phyloP scores from a whole-genome alignment of 2,329 filamentous ascomycete genomes.

The Aspergillus persii region DNA sequence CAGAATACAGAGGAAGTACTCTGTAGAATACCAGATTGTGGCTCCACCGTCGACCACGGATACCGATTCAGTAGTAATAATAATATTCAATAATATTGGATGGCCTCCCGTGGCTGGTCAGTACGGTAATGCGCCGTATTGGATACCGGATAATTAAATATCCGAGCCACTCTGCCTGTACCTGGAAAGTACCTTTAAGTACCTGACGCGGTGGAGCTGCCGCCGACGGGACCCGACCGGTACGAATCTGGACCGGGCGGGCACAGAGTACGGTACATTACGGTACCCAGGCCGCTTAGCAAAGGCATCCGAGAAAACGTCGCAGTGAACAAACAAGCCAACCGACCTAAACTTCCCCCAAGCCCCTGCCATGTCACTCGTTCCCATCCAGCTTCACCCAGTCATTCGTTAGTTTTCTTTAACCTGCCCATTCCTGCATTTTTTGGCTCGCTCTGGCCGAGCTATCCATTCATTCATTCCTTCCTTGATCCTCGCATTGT shows the following conservation, averaged over 20 bases:
- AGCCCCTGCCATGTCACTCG: conserved; percentile 27
- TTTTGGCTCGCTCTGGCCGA: conserved; percentile 11
- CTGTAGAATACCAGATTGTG: not conserved
- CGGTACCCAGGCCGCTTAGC: too few relatives aligned
- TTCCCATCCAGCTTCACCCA: conserved; percentile 26
- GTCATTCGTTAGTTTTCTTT: conserved; percentile 31
- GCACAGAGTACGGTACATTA: too few relatives aligned
- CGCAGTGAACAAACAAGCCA: conserved; percentile 9
- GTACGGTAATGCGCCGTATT: not conserved
- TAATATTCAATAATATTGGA: not conserved
- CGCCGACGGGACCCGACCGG: too few relatives aligned
- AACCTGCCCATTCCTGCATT: conserved; percentile 13
- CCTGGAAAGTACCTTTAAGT: too few relatives aligned
- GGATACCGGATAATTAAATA: not conserved
- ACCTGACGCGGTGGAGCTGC: too few relatives aligned
- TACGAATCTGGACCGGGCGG: too few relatives aligned
- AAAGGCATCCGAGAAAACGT: not conserved
- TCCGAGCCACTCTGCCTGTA: not conserved
- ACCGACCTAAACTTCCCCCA: too few relatives aligned
- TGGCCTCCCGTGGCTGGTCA: not conserved
- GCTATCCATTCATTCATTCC: conserved; percentile 12
- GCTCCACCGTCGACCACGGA: not conserved
- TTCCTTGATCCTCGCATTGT: conserved; percentile 10
- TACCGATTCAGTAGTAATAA: too few relatives aligned
- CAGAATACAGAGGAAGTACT: not conserved